A percentile compares a stretch with the other conserved stretches of the same genome.
Conservation (phyloP, 163 green algal species). For the Volvox carteri region DNA sequence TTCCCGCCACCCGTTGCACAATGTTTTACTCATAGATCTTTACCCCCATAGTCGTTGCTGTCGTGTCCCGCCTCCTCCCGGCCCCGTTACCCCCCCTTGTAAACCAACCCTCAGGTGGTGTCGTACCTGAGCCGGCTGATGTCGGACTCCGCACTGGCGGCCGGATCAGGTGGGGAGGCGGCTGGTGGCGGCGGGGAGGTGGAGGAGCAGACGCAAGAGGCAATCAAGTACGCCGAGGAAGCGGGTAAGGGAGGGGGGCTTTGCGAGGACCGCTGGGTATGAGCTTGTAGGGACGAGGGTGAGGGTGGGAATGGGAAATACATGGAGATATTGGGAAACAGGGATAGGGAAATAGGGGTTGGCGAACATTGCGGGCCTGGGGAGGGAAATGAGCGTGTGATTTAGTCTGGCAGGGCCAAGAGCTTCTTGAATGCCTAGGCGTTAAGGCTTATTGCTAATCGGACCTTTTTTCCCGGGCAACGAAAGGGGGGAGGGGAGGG, state of each 20-base stretch:
- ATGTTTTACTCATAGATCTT: too few relatives aligned
- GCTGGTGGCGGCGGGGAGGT: neutral
- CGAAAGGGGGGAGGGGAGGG: too few relatives aligned
- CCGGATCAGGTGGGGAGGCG: neutral
- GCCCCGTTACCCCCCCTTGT: too few relatives aligned
- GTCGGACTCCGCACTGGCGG: conserved; percentile 14
- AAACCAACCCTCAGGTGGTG: conserved; percentile 48
- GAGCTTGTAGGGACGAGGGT: neutral
- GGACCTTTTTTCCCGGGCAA: too few relatives aligned
- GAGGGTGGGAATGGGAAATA: neutral
- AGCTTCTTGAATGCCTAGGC: too few relatives aligned
- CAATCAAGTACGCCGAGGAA: neutral
- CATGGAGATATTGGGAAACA: neutral
- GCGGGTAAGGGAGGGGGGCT: neutral
- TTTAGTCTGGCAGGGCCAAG: too few relatives aligned
- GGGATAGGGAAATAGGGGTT: neutral
- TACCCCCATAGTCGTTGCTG: too few relatives aligned
- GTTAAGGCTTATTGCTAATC: too few relatives aligned
- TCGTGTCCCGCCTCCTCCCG: conserved; percentile 8
- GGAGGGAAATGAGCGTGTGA: too few relatives aligned
- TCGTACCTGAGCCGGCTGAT: conserved; percentile 55
- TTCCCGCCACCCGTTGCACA: too few relatives aligned
- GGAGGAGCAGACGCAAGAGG: conserved; percentile 29
- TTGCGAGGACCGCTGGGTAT: too few relatives aligned
- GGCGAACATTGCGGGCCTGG: too few relatives aligned